Percentiles rank a stretch among this genome's conserved stretches.
phyloP scores from a whole-genome alignment of 2,329 filamentous ascomycete species.

The Calonectria pauciramosa region DNA sequence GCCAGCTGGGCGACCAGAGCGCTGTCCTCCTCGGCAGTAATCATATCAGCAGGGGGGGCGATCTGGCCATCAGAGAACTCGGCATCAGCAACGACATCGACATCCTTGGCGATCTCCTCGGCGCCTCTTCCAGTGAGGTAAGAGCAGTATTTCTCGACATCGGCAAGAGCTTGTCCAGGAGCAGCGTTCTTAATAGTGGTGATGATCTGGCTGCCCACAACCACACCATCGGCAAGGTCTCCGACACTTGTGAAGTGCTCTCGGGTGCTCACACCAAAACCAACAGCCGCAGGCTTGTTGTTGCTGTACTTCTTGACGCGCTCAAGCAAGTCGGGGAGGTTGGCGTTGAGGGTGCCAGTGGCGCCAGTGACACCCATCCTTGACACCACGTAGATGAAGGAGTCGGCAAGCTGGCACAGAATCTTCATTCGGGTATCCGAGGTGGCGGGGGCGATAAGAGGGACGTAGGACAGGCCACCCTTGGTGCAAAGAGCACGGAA shows the following conservation, averaged over 20 bases:
- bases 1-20: conserved; percentile 87
- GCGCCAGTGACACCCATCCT: conserved; percentile 97
- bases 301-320: conserved; percentile 94
- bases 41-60: conserved; percentile 69
- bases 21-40: conserved; percentile 66
- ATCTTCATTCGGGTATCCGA: conserved; percentile 95
- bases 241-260: conserved; percentile 93
- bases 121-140: conserved; percentile 68
- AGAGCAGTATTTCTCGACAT: conserved; percentile 89
- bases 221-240: conserved; percentile 89
- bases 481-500: conserved; percentile 88
- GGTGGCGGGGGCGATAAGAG: conserved; percentile 94
- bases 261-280: conserved; percentile 95
- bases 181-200: conserved; percentile 71
- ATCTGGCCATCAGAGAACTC: conserved; percentile 52
- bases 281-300: conserved; percentile 90
- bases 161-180: conserved; percentile 64
- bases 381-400: conserved; percentile 98
- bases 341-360: conserved; percentile 83
- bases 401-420: conserved; percentile 96
- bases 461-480: conserved; percentile 91
- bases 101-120: conserved; percentile 65
- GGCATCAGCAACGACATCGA: conserved; percentile 75
- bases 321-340: conserved; percentile 84
- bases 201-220: conserved; percentile 96